Evolutionary conservation across 805 yeast genomes (phyloP).

Genomic region (Barnettozyma pratensis): DNA sequence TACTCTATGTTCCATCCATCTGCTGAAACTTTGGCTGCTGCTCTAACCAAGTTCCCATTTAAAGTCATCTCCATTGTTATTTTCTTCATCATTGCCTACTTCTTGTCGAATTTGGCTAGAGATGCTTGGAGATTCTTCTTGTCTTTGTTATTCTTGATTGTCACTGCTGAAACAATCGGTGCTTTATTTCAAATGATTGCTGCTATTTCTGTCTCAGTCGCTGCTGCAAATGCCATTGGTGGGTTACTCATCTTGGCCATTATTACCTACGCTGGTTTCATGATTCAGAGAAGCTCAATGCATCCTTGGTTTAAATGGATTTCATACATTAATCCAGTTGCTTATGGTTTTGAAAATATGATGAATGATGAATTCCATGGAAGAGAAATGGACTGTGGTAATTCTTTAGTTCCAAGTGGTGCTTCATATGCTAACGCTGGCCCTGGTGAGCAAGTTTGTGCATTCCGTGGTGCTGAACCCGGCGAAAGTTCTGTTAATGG

Average conservation of each 20-base stretch:
- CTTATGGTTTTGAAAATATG: conserved; percentile 57
- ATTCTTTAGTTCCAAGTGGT: conserved; percentile 58
- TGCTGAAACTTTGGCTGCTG: conserved; percentile 63
- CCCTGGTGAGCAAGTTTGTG: conserved; percentile 44
- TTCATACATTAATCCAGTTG: conserved; percentile 51
- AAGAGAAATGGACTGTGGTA: conserved; percentile 47
- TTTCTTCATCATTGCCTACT: conserved; percentile 50
- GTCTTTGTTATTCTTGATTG: conserved; percentile 38
- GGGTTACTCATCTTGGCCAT: conserved; percentile 48
- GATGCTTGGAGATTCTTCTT: conserved; percentile 52
- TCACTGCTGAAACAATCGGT: conserved; percentile 43
- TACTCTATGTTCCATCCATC: conserved; percentile 72
- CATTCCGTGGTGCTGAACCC: conserved; percentile 52
- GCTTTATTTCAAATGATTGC: conserved; percentile 45
- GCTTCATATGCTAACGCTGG: conserved; percentile 40
- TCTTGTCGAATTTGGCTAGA: conserved; percentile 48
- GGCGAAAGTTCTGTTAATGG: conserved; percentile 56
- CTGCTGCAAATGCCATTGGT: conserved; percentile 53
- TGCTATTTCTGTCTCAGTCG: conserved; percentile 45
- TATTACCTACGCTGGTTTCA: conserved; percentile 59
- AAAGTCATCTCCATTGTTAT: conserved; percentile 41
- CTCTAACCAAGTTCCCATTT: conserved; percentile 58
- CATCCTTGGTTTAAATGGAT: conserved; percentile 73
- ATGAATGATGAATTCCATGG: conserved; percentile 62
- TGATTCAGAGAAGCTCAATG: conserved; percentile 56